A percentile compares a stretch with the other conserved stretches of the same genome.
Evolutionary conservation across 805 yeast genomes (phyloP).

Genomic region (Diddensiella santjacobensis): DNA sequence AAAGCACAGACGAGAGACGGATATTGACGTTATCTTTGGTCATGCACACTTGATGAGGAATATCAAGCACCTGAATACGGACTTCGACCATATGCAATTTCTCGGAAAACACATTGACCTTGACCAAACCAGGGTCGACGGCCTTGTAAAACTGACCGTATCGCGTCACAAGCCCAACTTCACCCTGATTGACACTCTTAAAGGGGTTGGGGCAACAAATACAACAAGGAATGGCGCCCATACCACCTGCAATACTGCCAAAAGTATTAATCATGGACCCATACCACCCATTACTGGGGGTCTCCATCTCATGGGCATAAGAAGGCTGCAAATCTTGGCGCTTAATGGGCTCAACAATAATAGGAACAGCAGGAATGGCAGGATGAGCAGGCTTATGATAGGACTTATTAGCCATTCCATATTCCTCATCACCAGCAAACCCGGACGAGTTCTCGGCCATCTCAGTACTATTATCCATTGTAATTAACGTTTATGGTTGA

Average conservation of each 20-base stretch:
- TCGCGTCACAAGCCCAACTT: slow-evolving; percentile 62
- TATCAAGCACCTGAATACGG: slow-evolving; percentile 56
- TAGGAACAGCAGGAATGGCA: slow-evolving; percentile 19
- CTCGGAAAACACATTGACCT: slow-evolving; percentile 64
- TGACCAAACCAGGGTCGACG: slow-evolving; percentile 65
- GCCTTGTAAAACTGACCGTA: slow-evolving; percentile 63
- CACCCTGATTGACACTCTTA: slow-evolving; percentile 58
- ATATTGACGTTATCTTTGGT: slow-evolving; percentile 68
- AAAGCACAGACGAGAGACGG: slow-evolving; percentile 59
- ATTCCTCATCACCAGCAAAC: background rate
- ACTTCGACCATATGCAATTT: slow-evolving; percentile 48
- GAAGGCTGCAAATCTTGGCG: slow-evolving; percentile 29
- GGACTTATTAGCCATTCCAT: slow-evolving; percentile 2
- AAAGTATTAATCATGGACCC: slow-evolving; percentile 31
- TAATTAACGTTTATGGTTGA: too few relatives aligned
- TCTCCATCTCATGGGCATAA: slow-evolving; percentile 36
- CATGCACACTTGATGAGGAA: slow-evolving; percentile 64
- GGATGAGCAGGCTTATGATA: background rate
- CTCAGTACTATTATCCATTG: background rate
- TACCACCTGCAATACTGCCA: slow-evolving; percentile 49
- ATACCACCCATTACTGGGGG: slow-evolving; percentile 36
- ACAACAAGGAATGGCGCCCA: slow-evolving; percentile 55
- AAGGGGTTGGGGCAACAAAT: slow-evolving; percentile 57
- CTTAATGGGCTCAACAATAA: slow-evolving; percentile 28
- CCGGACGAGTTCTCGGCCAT: background rate